Conservation (phyloP, 176 grass and related monocot species). For the Aegilops longissima region DNA sequence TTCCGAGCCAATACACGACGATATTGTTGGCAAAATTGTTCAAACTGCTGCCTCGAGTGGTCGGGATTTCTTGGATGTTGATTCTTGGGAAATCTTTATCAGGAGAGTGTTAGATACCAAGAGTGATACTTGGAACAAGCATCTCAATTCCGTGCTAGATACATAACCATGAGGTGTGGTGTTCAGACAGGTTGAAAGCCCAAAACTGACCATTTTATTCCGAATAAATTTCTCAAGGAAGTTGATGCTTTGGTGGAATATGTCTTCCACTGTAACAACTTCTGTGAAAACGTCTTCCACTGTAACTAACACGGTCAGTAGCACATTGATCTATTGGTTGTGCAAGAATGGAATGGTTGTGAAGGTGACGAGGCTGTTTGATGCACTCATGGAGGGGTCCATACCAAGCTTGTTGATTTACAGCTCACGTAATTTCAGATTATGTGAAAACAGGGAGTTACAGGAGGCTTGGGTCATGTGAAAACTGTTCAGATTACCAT, state of each 20-base stretch:
- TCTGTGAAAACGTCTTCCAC: background rate
- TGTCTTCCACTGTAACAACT: background rate
- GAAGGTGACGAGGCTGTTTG: constrained; percentile 46
- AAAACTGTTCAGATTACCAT: background rate
- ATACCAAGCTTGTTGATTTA: constrained; percentile 43
- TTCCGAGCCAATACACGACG: constrained; percentile 28
- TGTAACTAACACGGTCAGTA: constrained; percentile 18
- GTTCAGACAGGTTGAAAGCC: background rate
- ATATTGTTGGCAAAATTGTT: constrained; percentile 38
- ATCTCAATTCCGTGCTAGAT: constrained; percentile 33
- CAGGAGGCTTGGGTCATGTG: constrained; percentile 43
- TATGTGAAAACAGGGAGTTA: constrained; percentile 58
- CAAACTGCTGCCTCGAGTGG: constrained; percentile 32
- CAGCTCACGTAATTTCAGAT: constrained; percentile 42
- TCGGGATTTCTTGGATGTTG: constrained; percentile 15
- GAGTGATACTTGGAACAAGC: constrained; percentile 20
- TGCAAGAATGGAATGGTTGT: constrained; percentile 52
- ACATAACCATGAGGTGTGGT: constrained; percentile 19
- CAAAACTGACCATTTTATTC: background rate
- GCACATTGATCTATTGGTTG: constrained; percentile 61
- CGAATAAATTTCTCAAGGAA: background rate
- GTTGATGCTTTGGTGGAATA: background rate
- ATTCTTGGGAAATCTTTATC: constrained; percentile 58
- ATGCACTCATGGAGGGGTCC: constrained; percentile 47
- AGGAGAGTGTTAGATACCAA: constrained; percentile 33